Base-by-base conservation (phyloP, 116 monocot genomes). In the Dioscorea cayenensis region DNA sequence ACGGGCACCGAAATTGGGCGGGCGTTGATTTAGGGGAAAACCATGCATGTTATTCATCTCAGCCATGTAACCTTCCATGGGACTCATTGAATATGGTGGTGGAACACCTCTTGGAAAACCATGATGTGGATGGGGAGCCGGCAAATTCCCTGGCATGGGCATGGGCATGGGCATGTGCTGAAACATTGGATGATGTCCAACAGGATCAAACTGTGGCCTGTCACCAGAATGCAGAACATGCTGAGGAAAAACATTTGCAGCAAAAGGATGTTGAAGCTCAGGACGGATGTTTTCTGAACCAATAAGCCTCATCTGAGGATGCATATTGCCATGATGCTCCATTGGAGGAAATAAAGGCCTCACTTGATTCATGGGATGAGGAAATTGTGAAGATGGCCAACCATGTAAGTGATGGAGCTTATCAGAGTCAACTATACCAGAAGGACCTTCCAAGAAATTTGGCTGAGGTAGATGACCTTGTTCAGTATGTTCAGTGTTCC, bases 41-140 rank as follows among this genome's bases (percentile, higher is more conserved):
- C 72, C 80, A 68, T 80, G 85, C 65, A 85, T 71, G 69, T 78
- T 73, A 66, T 80, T 81, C 67, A 82, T 81, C 72, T 92, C 90
- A 55, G 81, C 83, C 18, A 77, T 32, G 52, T 71, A 83, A 8
- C 66, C 76, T 52, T 77, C 79, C 71, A 81, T 50, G 59, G 83
- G 80, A 80, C 76, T 80, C 35, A 83, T 63, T 12, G 81, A 77
- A 6, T 87, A 85, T 71, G 85, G 69, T 23, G 76, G 67, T 5
- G 80, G 78, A 9, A 60, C 66, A 72, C 82, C 80, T 72, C 90
- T 85, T 63, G 83, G 79, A 55, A 78, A 73, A 55, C 74, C 79
- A 59, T 80, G 91, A 73, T 75, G 76, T 28, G 63, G 70, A 25
- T 79, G 80, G 59, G 81, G 80, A 48, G 69, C 76, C 1, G 55